phyloP scores from a whole-genome alignment of 306 rosid genomes.

The Acacia melanoxylon region DNA sequence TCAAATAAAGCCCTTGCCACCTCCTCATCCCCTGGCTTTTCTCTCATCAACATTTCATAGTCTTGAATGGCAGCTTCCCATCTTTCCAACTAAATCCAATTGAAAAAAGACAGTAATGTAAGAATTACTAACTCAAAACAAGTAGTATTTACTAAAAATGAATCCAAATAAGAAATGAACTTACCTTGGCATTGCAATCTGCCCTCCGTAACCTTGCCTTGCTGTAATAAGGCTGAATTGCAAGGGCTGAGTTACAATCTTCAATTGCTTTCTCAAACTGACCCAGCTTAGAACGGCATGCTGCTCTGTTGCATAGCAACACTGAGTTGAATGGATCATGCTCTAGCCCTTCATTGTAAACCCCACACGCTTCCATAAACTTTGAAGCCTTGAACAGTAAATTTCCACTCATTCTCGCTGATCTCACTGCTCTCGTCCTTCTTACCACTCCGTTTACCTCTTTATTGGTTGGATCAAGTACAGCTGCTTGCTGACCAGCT shows the following conservation, averaged over 20 bases:
- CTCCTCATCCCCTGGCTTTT: constrained; percentile 87
- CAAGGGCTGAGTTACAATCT: constrained; percentile 82
- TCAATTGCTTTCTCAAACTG: constrained; percentile 93
- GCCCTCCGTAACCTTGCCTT: constrained; percentile 93
- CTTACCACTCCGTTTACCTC: constrained; percentile 58
- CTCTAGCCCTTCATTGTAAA: constrained; percentile 84
- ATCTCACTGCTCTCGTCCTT: constrained; percentile 58
- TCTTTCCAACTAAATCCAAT: constrained; percentile 67
- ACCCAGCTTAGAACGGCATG: constrained; percentile 85
- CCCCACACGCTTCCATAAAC: constrained; percentile 64
- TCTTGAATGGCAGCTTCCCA: constrained; percentile 93
- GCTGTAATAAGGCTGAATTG: constrained; percentile 72
- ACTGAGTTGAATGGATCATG: constrained; percentile 73
- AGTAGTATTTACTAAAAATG: not conserved
- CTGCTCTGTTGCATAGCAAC: constrained; percentile 88
- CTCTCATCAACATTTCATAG: constrained; percentile 77
- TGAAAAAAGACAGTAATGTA: not conserved
- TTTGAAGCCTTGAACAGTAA: constrained; percentile 82
- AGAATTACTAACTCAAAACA: not conserved
- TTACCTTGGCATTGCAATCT: constrained; percentile 84
- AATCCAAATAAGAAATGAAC: constrained; percentile 6
- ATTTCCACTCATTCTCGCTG: constrained; percentile 86
- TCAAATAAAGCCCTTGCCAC: constrained; percentile 87
- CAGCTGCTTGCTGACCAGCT: constrained; percentile 63
- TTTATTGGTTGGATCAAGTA: constrained; percentile 62